Percentiles rank a stretch among this genome's conserved stretches.
phyloP scores from a whole-genome alignment of 2,329 filamentous ascomycete species.

The Talaromyces rugulosus region DNA sequence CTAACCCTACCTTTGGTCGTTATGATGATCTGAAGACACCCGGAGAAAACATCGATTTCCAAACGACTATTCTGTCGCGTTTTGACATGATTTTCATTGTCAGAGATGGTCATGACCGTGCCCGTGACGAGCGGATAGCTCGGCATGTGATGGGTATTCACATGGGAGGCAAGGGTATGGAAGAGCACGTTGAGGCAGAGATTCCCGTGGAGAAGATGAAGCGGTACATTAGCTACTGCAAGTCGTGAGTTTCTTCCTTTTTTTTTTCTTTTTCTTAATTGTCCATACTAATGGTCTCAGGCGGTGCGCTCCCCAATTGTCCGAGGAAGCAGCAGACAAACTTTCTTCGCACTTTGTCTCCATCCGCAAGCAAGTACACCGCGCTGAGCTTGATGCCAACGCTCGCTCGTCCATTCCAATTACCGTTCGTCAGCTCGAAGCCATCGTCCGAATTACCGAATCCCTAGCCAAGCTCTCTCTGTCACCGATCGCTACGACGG shows the following conservation, averaged over 20 bases:
- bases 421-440: slow-evolving; percentile 93
- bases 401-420: slow-evolving; percentile 91
- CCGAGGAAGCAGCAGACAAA: slow-evolving; percentile 87
- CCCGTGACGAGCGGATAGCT: slow-evolving; percentile 87
- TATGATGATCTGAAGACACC: slow-evolving; percentile 98
- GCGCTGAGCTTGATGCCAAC: slow-evolving; percentile 84
- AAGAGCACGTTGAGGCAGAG: slow-evolving; percentile 80
- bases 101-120: slow-evolving; percentile 85
- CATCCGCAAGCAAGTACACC: slow-evolving; percentile 89
- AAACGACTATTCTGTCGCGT: slow-evolving; percentile 94
- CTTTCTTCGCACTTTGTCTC: slow-evolving; percentile 96
- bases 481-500: slow-evolving; percentile 79
- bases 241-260: slow-evolving; percentile 70
- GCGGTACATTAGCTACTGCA: slow-evolving; percentile 95
- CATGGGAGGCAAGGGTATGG: slow-evolving; percentile 79
- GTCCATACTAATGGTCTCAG: slow-evolving; percentile 42
- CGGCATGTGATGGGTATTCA: slow-evolving; percentile 97
- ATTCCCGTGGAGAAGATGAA: slow-evolving; percentile 96
- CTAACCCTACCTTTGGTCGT: slow-evolving; percentile 94
- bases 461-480: slow-evolving; percentile 88
- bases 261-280: background rate
- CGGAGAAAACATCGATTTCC: slow-evolving; percentile 98
- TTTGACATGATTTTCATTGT: slow-evolving; percentile 99
- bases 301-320: slow-evolving; percentile 87
- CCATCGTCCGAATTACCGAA: slow-evolving; percentile 95